These are phyloP conservation scores for Cercospora sp. DNA, from an alignment of 2,329 filamentous ascomycete species.

Conservation along the genomic window DNA sequence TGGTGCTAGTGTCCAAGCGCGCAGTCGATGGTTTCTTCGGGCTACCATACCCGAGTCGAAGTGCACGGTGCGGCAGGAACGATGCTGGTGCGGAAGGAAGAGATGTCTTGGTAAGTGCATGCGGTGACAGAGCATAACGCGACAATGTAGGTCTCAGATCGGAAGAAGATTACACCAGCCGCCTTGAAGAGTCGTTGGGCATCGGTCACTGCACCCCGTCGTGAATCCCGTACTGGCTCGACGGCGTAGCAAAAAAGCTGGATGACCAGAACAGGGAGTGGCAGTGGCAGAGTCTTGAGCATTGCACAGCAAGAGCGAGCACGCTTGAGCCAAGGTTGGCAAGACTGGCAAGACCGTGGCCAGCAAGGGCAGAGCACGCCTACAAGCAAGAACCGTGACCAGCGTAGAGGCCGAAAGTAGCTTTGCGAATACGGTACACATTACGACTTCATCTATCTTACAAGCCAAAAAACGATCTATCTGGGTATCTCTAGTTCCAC, in stretches of 20 bases:
- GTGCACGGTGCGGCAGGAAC: neutral
- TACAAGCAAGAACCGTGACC: neutral
- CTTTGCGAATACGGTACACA: conserved; percentile 6
- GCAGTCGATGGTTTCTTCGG: neutral
- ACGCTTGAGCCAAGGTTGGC: neutral
- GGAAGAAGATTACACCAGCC: neutral
- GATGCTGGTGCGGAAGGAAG: neutral
- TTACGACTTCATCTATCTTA: neutral
- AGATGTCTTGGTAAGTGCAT: neutral
- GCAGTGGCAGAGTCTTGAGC: neutral
- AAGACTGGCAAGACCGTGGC: neutral
- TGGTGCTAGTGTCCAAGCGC: neutral
- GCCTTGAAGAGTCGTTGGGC: neutral
- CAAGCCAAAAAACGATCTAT: conserved; percentile 13
- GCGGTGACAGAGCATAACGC: neutral
- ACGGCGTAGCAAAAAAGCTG: neutral
- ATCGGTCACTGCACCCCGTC: neutral
- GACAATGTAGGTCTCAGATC: neutral
- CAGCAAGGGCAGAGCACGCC: neutral
- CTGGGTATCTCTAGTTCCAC: conserved; percentile 11
- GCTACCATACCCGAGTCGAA: neutral
- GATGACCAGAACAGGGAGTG: neutral
- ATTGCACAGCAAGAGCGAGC: neutral
- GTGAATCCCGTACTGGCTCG: neutral
- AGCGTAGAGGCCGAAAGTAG: neutral